A percentile compares a stretch with the other conserved stretches of the same genome.
phyloP scores from a whole-genome alignment of 2,329 filamentous ascomycete genomes.

The Aspergillus chevalieri region DNA sequence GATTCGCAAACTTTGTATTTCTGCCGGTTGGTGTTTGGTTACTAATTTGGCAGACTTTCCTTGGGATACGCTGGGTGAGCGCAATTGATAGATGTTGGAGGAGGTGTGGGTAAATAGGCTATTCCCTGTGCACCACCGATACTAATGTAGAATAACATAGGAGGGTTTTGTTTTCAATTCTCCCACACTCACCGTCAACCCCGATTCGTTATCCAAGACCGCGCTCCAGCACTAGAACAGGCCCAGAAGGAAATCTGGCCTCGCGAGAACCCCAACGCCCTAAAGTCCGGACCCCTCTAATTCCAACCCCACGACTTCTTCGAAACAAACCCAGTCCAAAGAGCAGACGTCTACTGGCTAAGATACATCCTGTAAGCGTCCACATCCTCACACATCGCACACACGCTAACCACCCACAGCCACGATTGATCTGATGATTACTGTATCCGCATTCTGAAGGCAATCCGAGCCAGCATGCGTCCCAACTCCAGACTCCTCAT shows the following conservation, averaged over 20 bases:
- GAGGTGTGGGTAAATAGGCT: background rate
- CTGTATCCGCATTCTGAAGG: conserved; percentile 7
- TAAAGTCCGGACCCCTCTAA: background rate
- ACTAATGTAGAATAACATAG: background rate
- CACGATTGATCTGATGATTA: conserved; percentile 10
- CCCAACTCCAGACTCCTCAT: conserved; percentile 2
- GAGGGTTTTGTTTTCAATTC: background rate
- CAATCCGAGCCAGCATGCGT: conserved; percentile 2
- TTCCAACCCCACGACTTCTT: background rate
- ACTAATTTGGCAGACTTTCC: background rate
- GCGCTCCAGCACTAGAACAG: background rate
- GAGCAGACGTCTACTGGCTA: background rate
- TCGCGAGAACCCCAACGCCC: background rate
- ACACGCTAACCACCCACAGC: background rate
- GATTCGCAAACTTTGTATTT: background rate
- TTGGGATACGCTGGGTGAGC: background rate
- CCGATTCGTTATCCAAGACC: background rate
- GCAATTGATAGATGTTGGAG: background rate
- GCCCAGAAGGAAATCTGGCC: background rate
- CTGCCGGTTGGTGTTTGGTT: no score
- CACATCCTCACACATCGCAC: background rate
- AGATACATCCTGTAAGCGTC: conserved; percentile 5
- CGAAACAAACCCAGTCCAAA: background rate
- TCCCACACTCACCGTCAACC: background rate
- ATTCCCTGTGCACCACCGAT: background rate